phyloP scores from a whole-genome alignment of 2,329 filamentous ascomycete species.

The Nothomitra cinnamomea region DNA sequence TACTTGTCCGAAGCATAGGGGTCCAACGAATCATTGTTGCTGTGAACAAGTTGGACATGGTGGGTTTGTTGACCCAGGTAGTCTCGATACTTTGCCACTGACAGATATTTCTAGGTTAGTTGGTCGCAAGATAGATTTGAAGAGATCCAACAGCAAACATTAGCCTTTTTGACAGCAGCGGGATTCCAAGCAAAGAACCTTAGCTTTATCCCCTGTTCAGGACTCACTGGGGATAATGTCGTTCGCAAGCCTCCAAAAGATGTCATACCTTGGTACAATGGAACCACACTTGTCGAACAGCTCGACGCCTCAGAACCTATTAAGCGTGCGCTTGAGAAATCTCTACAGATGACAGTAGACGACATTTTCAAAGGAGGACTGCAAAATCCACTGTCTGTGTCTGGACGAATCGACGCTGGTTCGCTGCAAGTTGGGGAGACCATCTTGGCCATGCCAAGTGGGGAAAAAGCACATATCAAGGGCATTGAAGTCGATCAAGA shows the following conservation, averaged over 20 bases:
- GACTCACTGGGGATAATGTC: conserved; percentile 78
- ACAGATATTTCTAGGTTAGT: conserved; percentile 26
- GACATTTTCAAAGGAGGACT: conserved; percentile 72
- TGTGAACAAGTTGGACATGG: conserved; percentile 84
- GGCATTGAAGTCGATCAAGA: conserved; percentile 61
- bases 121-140: conserved; percentile 76
- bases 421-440: conserved; percentile 71
- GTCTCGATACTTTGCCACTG: neutral
- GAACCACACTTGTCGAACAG: conserved; percentile 63
- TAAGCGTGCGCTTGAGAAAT: conserved; percentile 53
- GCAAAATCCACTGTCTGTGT: conserved; percentile 67
- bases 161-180: conserved; percentile 63
- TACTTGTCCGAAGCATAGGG: conserved; percentile 79
- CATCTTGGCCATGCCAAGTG: conserved; percentile 62
- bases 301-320: conserved; percentile 69
- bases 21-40: conserved; percentile 77
- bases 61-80: neutral
- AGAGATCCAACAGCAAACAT: conserved; percentile 70
- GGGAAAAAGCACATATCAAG: conserved; percentile 66
- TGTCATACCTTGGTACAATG: conserved; percentile 56
- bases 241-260: conserved; percentile 37
- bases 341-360: conserved; percentile 69
- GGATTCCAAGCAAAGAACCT: conserved; percentile 72
- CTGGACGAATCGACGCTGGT: conserved; percentile 72
- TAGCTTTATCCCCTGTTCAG: conserved; percentile 77